A percentile compares a stretch with the other conserved stretches of the same genome.
Evolutionary conservation across 2,329 filamentous ascomycete species (phyloP).

Genomic region (Fusarium pilosicola): DNA sequence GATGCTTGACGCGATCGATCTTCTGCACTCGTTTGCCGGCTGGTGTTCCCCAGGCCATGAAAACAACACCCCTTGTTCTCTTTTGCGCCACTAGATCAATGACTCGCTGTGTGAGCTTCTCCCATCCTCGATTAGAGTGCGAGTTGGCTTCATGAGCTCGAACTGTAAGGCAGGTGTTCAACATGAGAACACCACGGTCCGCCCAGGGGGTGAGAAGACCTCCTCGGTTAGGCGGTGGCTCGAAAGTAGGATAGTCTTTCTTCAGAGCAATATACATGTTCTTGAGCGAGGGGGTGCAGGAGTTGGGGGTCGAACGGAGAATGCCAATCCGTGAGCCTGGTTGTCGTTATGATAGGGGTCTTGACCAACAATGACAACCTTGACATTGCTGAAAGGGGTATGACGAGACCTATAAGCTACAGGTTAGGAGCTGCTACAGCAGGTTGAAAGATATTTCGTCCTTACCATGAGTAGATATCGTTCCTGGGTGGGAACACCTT

Average conservation of each 20-base stretch:
- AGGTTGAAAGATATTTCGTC: not conserved
- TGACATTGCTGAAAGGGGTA: slow-evolving; percentile 88
- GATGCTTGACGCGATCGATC: slow-evolving; percentile 78
- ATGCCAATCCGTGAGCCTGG: slow-evolving; percentile 95
- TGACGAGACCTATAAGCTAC: slow-evolving; percentile 80
- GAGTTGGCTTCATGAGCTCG: slow-evolving; percentile 88
- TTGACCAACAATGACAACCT: slow-evolving; percentile 93
- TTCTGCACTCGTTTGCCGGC: slow-evolving; percentile 82
- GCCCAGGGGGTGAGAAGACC: slow-evolving; percentile 94
- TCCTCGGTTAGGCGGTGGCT: slow-evolving; percentile 76
- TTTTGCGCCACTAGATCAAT: slow-evolving; percentile 87
- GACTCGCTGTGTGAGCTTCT: slow-evolving; percentile 88
- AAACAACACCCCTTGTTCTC: slow-evolving; percentile 85
- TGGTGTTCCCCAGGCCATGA: slow-evolving; percentile 91
- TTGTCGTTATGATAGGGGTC: slow-evolving; percentile 97
- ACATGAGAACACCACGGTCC: slow-evolving; percentile 87
- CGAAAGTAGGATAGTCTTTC: slow-evolving; percentile 87
- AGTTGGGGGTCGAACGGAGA: slow-evolving; percentile 91
- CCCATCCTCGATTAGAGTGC: slow-evolving; percentile 90
- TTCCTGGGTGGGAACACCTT: slow-evolving; percentile 88
- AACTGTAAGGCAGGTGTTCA: slow-evolving; percentile 96
- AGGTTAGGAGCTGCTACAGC: slow-evolving; percentile 23
- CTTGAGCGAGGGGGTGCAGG: slow-evolving; percentile 84
- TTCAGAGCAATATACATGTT: slow-evolving; percentile 94
- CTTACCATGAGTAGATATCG: slow-evolving; percentile 94